A percentile compares a stretch with the other conserved stretches of the same genome.
Conservation (phyloP, 768 basidiomycete genomes). For the Phlegmacium glaucopus region DNA sequence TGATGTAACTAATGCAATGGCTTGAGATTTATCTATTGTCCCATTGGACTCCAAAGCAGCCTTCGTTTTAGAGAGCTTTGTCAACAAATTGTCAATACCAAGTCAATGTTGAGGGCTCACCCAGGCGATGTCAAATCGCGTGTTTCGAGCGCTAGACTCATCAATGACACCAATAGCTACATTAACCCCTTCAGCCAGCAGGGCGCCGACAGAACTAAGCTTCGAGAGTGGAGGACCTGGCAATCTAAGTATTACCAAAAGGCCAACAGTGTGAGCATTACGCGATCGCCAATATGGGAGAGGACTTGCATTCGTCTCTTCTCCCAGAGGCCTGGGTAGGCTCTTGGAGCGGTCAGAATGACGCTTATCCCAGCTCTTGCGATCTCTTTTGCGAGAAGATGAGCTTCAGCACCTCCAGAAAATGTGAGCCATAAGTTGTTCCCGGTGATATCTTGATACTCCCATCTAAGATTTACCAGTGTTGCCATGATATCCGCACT, state of each 20-base stretch:
- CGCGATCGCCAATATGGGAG: neutral
- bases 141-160: slow-evolving; percentile 63
- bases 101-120: too few relatives aligned
- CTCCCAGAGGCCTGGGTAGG: slow-evolving; percentile 68
- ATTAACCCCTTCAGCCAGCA: slow-evolving; percentile 60
- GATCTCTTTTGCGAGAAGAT: slow-evolving; percentile 63
- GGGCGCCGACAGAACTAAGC: slow-evolving; percentile 48
- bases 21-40: slow-evolving; percentile 33
- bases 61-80: too few relatives aligned
- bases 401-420: slow-evolving; percentile 56
- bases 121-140: slow-evolving; percentile 66
- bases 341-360: slow-evolving; percentile 58
- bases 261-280: neutral
- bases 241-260: slow-evolving; percentile 34
- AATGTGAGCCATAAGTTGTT: slow-evolving; percentile 43
- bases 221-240: slow-evolving; percentile 68
- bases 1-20: slow-evolving; percentile 39
- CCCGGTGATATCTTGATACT: slow-evolving; percentile 39
- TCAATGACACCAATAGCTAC: slow-evolving; percentile 59
- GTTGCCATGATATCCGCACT: slow-evolving; percentile 77
- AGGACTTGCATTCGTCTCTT: slow-evolving; percentile 52
- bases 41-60: slow-evolving; percentile 32
- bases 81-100: too few relatives aligned
- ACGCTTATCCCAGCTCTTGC: slow-evolving; percentile 62
- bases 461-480: slow-evolving; percentile 55